These are phyloP conservation scores for Trypanosoma platydactyli DNA, from an alignment of 208 protist genomes.

Conservation along the genomic window DNA sequence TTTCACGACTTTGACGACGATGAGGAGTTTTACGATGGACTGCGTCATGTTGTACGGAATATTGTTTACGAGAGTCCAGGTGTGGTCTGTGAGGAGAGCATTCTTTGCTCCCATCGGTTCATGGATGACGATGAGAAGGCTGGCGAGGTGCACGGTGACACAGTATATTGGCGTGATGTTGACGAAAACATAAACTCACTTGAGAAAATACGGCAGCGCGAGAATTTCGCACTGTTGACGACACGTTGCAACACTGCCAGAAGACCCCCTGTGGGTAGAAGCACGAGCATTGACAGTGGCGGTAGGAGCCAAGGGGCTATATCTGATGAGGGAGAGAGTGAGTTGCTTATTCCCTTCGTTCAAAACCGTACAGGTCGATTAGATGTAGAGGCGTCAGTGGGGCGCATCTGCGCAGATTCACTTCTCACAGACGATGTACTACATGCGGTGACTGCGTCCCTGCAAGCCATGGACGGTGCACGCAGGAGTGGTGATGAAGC, in stretches of 20 bases:
- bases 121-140: conserved; percentile 26
- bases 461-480: conserved; percentile 26
- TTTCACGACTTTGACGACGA: conserved; percentile 58
- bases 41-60: conserved; percentile 52
- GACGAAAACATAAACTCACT: conserved; percentile 61
- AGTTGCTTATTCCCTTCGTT: conserved; percentile 38
- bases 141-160: conserved; percentile 20
- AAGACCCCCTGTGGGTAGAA: neutral
- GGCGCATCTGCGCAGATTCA: conserved; percentile 19
- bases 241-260: conserved; percentile 20
- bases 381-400: conserved; percentile 15
- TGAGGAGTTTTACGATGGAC: conserved; percentile 60
- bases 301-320: conserved; percentile 8
- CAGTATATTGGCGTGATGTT: conserved; percentile 36
- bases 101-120: conserved; percentile 39
- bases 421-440: conserved; percentile 19
- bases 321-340: conserved; percentile 17
- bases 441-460: conserved; percentile 11
- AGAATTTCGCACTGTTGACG: conserved; percentile 30
- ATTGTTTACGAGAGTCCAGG: conserved; percentile 70
- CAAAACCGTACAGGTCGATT: conserved; percentile 15
- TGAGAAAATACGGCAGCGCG: conserved; percentile 48
- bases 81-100: conserved; percentile 55
- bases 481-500: conserved; percentile 10
- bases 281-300: conserved; percentile 4